Conservation (phyloP, 129 eudicot genomes). For the Rutidosis leptorrhynchoides region DNA sequence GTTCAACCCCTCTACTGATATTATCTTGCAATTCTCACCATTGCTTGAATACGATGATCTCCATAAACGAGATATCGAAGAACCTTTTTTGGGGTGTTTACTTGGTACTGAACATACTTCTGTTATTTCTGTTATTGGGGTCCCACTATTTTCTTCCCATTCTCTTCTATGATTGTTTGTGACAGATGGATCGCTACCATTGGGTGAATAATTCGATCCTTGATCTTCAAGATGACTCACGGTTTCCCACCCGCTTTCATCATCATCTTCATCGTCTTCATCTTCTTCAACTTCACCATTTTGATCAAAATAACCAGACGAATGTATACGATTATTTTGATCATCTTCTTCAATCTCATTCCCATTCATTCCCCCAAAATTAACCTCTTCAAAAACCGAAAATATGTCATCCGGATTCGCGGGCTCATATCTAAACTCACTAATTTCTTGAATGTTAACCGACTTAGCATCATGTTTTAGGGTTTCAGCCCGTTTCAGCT, state of each 20-base stretch:
- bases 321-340: neutral
- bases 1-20: constrained; percentile 61
- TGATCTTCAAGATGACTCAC: constrained; percentile 78
- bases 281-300: constrained; percentile 22
- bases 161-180: constrained; percentile 45
- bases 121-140: constrained; percentile 59
- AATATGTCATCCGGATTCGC: constrained; percentile 72
- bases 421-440: constrained; percentile 74
- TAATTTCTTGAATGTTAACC: constrained; percentile 54
- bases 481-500: constrained; percentile 49
- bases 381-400: constrained; percentile 68
- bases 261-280: constrained; percentile 34
- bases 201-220: constrained; percentile 77
- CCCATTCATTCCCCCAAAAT: neutral
- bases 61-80: constrained; percentile 76
- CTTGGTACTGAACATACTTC: constrained; percentile 34
- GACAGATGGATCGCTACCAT: constrained; percentile 66
- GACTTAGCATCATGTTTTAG: constrained; percentile 55
- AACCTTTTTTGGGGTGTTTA: constrained; percentile 46
- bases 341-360: neutral
- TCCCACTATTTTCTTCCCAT: constrained; percentile 60
- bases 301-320: constrained; percentile 34
- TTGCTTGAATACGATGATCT: constrained; percentile 46
- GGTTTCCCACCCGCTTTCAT: constrained; percentile 95
- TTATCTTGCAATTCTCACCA: constrained; percentile 71